Evolutionary conservation across 208 protist genomes (phyloP), one percentile per base, ranked within the genome.

Genomic region (Tritrichomonas musculus): DNA sequence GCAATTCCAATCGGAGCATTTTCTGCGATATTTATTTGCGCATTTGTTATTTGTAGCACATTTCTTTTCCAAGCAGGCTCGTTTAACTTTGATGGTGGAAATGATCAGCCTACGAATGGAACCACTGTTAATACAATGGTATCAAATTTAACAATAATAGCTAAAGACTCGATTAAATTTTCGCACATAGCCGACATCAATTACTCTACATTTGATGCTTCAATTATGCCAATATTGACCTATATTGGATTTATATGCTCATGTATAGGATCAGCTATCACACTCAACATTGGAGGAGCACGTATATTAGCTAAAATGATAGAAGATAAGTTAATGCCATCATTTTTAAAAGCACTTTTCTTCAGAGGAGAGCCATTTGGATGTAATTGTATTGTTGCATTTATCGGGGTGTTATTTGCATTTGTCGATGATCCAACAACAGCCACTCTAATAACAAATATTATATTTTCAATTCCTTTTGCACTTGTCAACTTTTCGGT

Each of bases 381-480:
- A 39, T 44, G 25, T 36, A 53, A 88, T 36, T 30, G 53, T n/a
- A 57, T 88, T 39, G 39, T 88, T 8, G 20, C 17, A 13, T 39
- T 88, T 9, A 60, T 88, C 0, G 17, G 27, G 14, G 33, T 57
- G 0, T 39, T 57, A 8, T 88, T 88, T 50, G 33, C 77, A 33
- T 88, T 88, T 57, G n/a, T 88, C 39, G 14, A 36, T 33, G 57
- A 44, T 53, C 77, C 41, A 53, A 47, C 44, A 57, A 60, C 44
- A 47, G 27, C 22, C 2, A 44, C 44, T 9, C 47, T 14, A 39
- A 44, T 88, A 57, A 53, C 41, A 53, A 88, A 88, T 50, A 57
- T 88, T 88, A 33, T 88, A 44, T 88, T 57, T 49, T 49, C 44
- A 11, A 88, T 88, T 57, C 77, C 73, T 53, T 33, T 84, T 53